phyloP scores from a whole-genome alignment of 2,329 filamentous ascomycete genomes.

The Claviceps maximensis region DNA sequence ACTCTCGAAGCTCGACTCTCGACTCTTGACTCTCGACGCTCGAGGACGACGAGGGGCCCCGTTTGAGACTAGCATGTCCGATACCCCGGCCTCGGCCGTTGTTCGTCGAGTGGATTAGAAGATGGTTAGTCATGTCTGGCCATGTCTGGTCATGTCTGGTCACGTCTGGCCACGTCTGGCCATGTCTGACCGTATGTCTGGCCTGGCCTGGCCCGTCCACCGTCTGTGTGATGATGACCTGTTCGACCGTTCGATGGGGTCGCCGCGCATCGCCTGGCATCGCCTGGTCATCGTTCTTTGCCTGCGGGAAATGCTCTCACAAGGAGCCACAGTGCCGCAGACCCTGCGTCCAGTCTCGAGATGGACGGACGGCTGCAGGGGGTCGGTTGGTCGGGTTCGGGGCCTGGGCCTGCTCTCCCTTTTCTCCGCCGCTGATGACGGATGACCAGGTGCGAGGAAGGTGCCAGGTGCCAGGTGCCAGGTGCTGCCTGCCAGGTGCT shows the following conservation, averaged over 20 bases:
- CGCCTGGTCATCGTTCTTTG: not conserved
- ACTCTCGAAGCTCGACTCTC: too few species aligned
- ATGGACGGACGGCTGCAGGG: not conserved
- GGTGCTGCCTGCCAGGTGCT: too few species aligned
- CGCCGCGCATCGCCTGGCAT: slow-evolving; percentile 9
- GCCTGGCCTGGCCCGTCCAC: too few species aligned
- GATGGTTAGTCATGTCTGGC: not conserved
- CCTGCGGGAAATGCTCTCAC: not conserved
- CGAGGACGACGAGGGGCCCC: not conserved
- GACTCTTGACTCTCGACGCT: too few species aligned
- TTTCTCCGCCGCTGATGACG: not conserved
- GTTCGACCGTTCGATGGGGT: slow-evolving; percentile 2
- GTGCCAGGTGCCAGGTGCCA: too few species aligned
- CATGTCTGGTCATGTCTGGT: too few species aligned
- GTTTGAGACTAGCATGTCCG: slow-evolving; percentile 9
- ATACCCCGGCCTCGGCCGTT: slow-evolving; percentile 7
- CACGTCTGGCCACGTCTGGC: too few species aligned
- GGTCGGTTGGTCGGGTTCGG: too few species aligned
- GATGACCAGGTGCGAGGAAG: too few species aligned
- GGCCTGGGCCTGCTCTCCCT: not conserved
- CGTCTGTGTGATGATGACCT: not conserved
- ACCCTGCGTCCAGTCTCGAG: not conserved
- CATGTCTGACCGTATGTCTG: too few species aligned
- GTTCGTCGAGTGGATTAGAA: not conserved
- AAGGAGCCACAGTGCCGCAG: not conserved